phyloP scores from a whole-genome alignment of 768 basidiomycete species.

The Amanita fuliginea region DNA sequence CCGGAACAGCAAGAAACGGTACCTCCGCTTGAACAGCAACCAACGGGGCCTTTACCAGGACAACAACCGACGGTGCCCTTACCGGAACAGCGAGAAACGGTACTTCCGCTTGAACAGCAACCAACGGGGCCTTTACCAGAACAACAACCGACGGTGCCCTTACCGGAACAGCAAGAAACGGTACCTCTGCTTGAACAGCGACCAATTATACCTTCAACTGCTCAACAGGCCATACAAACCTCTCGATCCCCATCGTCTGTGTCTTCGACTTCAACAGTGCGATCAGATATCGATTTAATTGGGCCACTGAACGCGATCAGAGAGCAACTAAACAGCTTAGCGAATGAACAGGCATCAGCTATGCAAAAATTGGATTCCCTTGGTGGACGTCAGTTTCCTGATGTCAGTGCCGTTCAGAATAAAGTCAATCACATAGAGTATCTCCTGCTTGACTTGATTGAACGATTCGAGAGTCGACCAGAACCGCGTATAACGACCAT shows the following conservation, averaged over 20 bases:
- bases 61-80: not conserved
- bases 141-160: not conserved
- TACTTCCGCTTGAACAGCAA: not conserved
- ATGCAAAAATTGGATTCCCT: constrained; percentile 56
- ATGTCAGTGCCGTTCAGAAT: constrained; percentile 29
- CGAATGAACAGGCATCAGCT: constrained; percentile 50
- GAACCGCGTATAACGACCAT: constrained; percentile 13
- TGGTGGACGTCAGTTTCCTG: constrained; percentile 31
- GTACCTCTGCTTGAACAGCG: not conserved
- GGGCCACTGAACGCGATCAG: constrained; percentile 47
- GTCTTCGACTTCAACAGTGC: constrained; percentile 17
- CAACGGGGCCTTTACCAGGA: not conserved
- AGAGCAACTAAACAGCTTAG: constrained; percentile 46
- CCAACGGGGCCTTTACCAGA: not conserved
- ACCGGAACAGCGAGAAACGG: not conserved
- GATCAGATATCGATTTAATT: constrained; percentile 31
- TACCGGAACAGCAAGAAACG: not conserved
- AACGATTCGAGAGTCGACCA: constrained; percentile 17
- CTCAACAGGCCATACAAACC: constrained; percentile 14
- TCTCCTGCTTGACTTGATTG: constrained; percentile 27
- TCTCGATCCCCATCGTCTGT: constrained; percentile 7
- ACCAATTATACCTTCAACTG: not conserved
- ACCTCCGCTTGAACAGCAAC: too few relatives aligned
- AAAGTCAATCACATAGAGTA: constrained; percentile 36
- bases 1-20: too few relatives aligned